Evolutionary conservation across 768 basidiomycete genomes (phyloP), one percentile per base, ranked within the genome.

Genomic region (Calocybe gangraenosa): DNA sequence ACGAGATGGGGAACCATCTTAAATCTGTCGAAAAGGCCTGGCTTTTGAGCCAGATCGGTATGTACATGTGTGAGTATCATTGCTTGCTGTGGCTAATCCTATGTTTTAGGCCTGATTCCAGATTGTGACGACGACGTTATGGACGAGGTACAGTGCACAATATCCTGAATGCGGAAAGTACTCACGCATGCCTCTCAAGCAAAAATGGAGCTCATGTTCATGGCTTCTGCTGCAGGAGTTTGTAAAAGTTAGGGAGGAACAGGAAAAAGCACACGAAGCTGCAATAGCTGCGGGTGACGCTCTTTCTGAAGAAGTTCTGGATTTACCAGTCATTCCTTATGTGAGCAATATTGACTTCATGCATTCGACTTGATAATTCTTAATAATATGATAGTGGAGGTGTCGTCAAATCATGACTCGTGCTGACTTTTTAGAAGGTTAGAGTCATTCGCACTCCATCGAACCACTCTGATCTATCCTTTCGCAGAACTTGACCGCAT

Each of bases 61-160:
- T 9, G 63, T 39, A 37, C 17, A 38, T 7, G 6, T n/a, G 18
- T 32, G 19, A 22, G 36, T 25, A 22, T 25, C 42, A 15, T n/a
- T 22, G 32, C 32, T 41, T 25, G 23, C 22, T 9, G 22, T 19
- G 28, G n/a, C 17, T 25, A 20, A 23, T 18, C 7, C 33, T 42
- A 22, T 36, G 7, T 19, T 37, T 28, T 21, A 77, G 75, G 71
- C 2, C 69, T 91, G 38, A 92, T 92, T 47, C 76, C 78, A 7
- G 89, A 89, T 58, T 83, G 80, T 57, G 89, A 92, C 60, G 87
- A 89, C 64, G 85, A 88, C 57, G 81, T 88, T 46, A 89, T 88
- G 90, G 91, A 92, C 62, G 92, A 92, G 73, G 87, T 87, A 53
- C 51, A 69, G 60, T 37, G 25, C 34, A 31, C 32, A 9, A 3